phyloP scores from a whole-genome alignment of 2,329 filamentous ascomycete genomes.

The Pseudogymnoascus sp. region DNA sequence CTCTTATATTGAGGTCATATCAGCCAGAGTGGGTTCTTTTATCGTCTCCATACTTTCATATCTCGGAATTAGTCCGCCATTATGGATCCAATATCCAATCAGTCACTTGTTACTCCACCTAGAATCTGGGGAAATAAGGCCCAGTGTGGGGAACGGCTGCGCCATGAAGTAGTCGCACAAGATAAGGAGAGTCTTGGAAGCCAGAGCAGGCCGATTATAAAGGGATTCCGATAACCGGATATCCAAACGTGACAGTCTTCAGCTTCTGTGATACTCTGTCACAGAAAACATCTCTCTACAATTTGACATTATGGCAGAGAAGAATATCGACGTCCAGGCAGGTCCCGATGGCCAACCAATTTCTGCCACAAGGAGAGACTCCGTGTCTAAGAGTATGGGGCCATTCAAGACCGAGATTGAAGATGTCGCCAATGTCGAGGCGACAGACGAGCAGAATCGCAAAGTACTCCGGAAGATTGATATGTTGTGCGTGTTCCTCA shows the following conservation, averaged over 20 bases:
- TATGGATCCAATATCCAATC: not conserved
- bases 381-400: not conserved
- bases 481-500: conserved; percentile 14
- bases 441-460: conserved; percentile 11
- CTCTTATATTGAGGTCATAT: not conserved
- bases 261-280: not conserved
- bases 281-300: not conserved
- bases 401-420: not conserved
- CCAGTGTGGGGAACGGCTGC: not conserved
- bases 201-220: not conserved
- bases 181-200: not conserved
- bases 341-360: not conserved
- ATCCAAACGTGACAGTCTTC: not conserved
- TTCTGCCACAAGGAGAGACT: not conserved
- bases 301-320: conserved; percentile 1
- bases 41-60: not conserved
- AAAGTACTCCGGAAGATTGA: conserved; percentile 21
- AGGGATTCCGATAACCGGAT: not conserved
- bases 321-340: not conserved
- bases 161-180: not conserved
- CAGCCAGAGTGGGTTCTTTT: not conserved
- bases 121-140: conserved; percentile 7
- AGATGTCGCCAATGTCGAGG: conserved; percentile 2
- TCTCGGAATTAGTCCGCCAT: conserved; percentile 1
- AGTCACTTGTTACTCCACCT: not conserved